Evolutionary conservation across 805 yeast species (phyloP).

Genomic region (Diddensiella santjacobensis): DNA sequence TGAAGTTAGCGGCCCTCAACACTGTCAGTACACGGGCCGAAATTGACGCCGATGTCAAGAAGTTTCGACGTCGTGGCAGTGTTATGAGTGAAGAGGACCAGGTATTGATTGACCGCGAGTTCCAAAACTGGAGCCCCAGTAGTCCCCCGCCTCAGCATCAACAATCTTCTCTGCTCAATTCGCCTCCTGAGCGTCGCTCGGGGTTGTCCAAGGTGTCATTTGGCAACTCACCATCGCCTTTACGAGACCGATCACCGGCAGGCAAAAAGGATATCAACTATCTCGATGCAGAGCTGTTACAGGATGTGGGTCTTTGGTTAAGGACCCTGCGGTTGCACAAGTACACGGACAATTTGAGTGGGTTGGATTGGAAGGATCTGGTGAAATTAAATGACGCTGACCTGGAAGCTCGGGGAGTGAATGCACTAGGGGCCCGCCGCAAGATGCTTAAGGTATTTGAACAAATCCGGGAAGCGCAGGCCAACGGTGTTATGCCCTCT

Average conservation of each 20-base stretch:
- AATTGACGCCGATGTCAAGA: constrained; percentile 37
- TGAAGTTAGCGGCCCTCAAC: constrained; percentile 62
- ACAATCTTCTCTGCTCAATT: constrained; percentile 1
- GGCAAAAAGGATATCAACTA: constrained; percentile 38
- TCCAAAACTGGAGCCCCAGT: constrained; percentile 11
- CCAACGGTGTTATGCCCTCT: constrained; percentile 21
- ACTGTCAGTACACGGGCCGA: constrained; percentile 48
- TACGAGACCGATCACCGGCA: constrained; percentile 40
- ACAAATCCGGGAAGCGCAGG: constrained; percentile 61
- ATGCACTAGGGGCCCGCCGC: constrained; percentile 93
- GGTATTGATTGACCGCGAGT: constrained; percentile 16
- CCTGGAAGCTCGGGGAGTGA: constrained; percentile 76
- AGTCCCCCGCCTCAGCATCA: constrained; percentile 7
- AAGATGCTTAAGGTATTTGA: constrained; percentile 89
- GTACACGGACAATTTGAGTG: constrained; percentile 79
- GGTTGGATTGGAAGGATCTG: constrained; percentile 74
- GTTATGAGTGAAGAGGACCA: constrained; percentile 17
- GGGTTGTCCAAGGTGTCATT: constrained; percentile 13
- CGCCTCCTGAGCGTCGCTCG: constrained; percentile 17
- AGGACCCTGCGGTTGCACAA: constrained; percentile 87
- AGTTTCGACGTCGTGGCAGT: constrained; percentile 24
- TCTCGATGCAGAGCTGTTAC: constrained; percentile 40
- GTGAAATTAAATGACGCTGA: constrained; percentile 64
- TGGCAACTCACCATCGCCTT: constrained; percentile 23
- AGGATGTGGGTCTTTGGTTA: constrained; percentile 89